Evolutionary conservation across 2,329 filamentous ascomycete genomes (phyloP).

Genomic region (Talaromyces pinophilus): DNA sequence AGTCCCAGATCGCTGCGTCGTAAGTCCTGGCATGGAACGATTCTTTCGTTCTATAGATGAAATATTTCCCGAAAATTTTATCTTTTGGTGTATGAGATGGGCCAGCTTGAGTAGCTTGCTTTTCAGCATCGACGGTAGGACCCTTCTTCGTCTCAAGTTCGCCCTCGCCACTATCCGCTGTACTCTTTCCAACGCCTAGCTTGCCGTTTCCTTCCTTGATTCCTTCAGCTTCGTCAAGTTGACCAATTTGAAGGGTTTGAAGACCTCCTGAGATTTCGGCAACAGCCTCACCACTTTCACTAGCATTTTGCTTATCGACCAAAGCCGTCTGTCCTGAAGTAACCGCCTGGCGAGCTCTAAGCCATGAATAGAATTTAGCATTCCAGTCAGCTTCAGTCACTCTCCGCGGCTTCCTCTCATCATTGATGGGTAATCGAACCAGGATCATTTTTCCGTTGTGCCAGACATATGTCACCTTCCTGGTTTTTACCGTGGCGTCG

Average conservation of each 20-base stretch:
- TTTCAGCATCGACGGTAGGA: not conserved
- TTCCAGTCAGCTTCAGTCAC: not conserved
- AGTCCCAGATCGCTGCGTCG: conserved; percentile 10
- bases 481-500: not conserved
- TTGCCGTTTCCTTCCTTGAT: not conserved
- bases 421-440: conserved; percentile 3
- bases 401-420: conserved; percentile 5
- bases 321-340: not conserved
- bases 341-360: not conserved
- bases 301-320: not conserved
- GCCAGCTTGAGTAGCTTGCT: not conserved
- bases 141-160: not conserved
- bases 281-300: not conserved
- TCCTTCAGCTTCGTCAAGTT: not conserved
- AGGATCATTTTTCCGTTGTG: not conserved
- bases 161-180: not conserved
- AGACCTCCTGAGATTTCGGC: not conserved
- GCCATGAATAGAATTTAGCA: not conserved
- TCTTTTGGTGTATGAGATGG: not conserved
- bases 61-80: not conserved
- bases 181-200: not conserved
- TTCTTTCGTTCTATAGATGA: conserved; percentile 13
- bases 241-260: not conserved
- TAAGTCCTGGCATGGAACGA: conserved; percentile 13
- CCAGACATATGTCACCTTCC: not conserved